Evolutionary conservation across 108 stramenopile genomes (phyloP), one percentile per base, ranked within the genome.

Genomic region (Pseudonitzschia multiseries): DNA sequence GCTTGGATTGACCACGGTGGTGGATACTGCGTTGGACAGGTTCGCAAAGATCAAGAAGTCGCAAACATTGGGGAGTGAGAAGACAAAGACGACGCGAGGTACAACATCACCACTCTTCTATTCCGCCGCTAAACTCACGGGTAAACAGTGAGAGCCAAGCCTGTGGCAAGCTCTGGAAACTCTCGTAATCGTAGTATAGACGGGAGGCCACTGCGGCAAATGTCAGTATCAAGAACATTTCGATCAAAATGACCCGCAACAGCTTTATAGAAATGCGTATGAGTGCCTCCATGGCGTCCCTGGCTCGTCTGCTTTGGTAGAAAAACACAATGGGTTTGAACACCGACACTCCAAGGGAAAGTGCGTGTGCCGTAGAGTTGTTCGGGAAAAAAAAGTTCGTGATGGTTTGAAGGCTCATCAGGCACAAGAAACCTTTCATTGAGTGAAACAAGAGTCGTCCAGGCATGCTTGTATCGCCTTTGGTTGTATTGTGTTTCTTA

Each of bases 131-230:
- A 21, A 22, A 68, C 74, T 67, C 53, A 75, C 74, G 57, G 29
- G 77, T 57, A 62, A 82, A 82, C 8, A 82, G 73, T 29, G 77
- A 78, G 8, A 82, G 65, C 76, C 78, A 81, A 1, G 82, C 32
- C 40, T 40, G 31, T 15, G 63, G 31, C 15, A 85, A 53, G 59
- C 64, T 57, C 32, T 42, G 28, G 46, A 79, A 84, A 24, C 31
- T 28, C 0, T 78, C 77, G 51, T 71, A 53, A 20, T 78, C 42
- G 68, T 70, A 57, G 60, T 65, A 86, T 21, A 86, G 71, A 33
- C 79, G 73, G 46, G 65, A 74, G n/a, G 86, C 86, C 33, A 87
- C 72, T 17, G 86, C 79, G 2, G 82, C 80, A 73, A 86, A 86
- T 20, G 70, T 32, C 40, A 85, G 60, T 57, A 81, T 81, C 13